Conservation (phyloP, 208 protist species). For the Sergeia podlipaevii region DNA sequence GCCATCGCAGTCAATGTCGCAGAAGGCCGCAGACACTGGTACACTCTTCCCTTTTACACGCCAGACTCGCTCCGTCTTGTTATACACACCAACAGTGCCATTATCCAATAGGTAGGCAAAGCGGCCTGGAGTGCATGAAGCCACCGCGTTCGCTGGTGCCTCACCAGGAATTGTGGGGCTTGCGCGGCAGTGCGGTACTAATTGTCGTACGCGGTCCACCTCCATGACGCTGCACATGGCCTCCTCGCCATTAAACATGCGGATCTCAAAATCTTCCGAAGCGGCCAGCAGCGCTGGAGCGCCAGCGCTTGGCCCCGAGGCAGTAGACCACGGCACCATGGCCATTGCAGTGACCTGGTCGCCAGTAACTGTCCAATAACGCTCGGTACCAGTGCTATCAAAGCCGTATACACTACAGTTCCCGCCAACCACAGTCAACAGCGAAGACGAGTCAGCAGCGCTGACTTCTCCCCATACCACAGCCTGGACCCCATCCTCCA, state of each 20-base stretch:
- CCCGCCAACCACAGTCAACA: conserved; percentile 88
- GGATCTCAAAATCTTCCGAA: conserved; percentile 93
- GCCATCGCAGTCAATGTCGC: conserved; percentile 92
- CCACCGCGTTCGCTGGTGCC: background rate
- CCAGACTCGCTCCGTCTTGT: conserved; percentile 75
- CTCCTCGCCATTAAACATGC: conserved; percentile 90
- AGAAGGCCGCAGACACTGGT: conserved; percentile 80
- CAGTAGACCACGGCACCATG: conserved; percentile 60
- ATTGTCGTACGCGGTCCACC: conserved; percentile 72
- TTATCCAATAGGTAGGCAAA: conserved; percentile 93
- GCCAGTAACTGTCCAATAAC: conserved; percentile 94
- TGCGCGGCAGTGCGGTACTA: conserved; percentile 29
- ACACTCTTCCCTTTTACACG: conserved; percentile 77
- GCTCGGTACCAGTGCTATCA: conserved; percentile 82
- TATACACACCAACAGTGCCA: conserved; percentile 93
- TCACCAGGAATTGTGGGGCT: background rate
- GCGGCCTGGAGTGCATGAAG: conserved; percentile 11
- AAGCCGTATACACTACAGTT: conserved; percentile 95
- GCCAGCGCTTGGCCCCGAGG: background rate
- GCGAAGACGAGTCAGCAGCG: conserved; percentile 12
- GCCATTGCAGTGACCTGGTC: conserved; percentile 89
- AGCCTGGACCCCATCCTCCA: conserved; percentile 89
- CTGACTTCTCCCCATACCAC: conserved; percentile 57
- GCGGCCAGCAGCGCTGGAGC: conserved; percentile 79
- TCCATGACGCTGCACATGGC: conserved; percentile 74